Conservation (phyloP, 1,284 basidiomycete genomes). For the Pyrrhoderma noxium region DNA sequence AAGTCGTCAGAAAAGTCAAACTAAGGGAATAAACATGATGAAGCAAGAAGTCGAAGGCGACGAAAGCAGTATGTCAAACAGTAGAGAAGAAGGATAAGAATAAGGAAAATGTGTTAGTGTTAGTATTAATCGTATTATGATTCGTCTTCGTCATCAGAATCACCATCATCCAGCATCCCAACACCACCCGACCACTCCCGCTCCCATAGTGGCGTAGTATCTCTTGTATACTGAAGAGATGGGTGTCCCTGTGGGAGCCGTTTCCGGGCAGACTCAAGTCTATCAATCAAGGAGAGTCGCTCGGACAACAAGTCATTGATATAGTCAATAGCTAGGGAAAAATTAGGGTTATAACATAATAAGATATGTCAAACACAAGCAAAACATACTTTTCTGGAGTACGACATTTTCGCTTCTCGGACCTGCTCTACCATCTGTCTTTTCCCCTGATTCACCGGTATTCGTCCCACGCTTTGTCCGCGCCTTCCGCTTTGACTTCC, state of each 20-base stretch:
- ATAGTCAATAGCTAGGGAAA: constrained; percentile 70
- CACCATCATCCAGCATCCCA: constrained; percentile 36
- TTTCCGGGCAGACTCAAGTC: constrained; percentile 52
- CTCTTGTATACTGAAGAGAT: constrained; percentile 28
- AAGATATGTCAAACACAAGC: constrained; percentile 11
- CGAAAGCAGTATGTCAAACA: background rate
- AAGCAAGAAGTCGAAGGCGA: background rate
- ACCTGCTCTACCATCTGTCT: constrained; percentile 71
- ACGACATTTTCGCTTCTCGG: constrained; percentile 83
- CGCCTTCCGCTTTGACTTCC: constrained; percentile 28
- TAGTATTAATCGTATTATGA: constrained; percentile 5
- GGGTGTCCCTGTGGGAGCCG: constrained; percentile 51
- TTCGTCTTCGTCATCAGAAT: constrained; percentile 21
- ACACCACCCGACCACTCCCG: constrained; percentile 70
- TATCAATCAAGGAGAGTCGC: constrained; percentile 45
- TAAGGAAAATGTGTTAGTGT: too few species aligned
- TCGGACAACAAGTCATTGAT: constrained; percentile 57
- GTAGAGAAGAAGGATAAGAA: background rate
- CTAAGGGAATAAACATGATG: background rate
- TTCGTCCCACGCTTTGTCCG: constrained; percentile 29
- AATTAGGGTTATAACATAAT: constrained; percentile 6
- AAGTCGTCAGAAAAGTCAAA: background rate
- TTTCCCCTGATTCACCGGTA: constrained; percentile 40
- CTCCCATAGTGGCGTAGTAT: constrained; percentile 54
- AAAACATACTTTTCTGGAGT: constrained; percentile 66